Percentiles rank a stretch among this genome's conserved stretches.
These are phyloP conservation scores for Lentinula raphanica DNA, from an alignment of 768 basidiomycete genomes.

Conservation along the genomic window DNA sequence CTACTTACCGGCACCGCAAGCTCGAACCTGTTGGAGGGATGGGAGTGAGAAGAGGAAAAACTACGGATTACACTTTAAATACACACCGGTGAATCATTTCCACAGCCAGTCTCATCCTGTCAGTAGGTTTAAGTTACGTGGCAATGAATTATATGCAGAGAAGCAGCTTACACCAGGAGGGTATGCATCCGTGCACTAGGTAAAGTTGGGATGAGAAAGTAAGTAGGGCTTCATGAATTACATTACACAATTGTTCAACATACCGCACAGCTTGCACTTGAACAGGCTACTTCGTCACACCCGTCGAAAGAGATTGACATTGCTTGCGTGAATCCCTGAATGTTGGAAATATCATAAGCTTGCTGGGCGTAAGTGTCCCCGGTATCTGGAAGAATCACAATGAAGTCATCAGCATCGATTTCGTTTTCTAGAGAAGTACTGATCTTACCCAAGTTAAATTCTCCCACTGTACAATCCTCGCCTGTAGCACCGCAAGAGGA, in stretches of 20 bases:
- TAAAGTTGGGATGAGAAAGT: not conserved
- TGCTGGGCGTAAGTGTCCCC: conserved; percentile 16
- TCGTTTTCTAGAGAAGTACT: not conserved
- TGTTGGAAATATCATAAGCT: conserved; percentile 40
- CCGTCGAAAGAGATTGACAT: conserved; percentile 29
- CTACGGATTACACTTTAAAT: not conserved
- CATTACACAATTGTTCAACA: not conserved
- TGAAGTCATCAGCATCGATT: not conserved
- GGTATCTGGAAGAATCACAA: conserved; percentile 8
- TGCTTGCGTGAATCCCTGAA: conserved; percentile 36
- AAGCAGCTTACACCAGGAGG: conserved; percentile 3
- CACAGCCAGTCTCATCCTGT: conserved; percentile 32
- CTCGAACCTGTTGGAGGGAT: not conserved
- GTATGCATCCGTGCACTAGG: conserved; percentile 7
- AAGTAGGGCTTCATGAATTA: not conserved
- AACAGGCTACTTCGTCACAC: conserved; percentile 35
- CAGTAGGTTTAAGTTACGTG: not conserved
- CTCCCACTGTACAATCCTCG: conserved; percentile 32
- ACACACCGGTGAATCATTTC: conserved; percentile 32
- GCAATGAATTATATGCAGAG: too few species aligned
- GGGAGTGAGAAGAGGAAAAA: not conserved
- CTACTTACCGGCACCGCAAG: not conserved
- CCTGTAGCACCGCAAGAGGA: conserved; percentile 30
- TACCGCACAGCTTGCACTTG: conserved; percentile 28
- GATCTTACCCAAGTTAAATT: conserved; percentile 34